A percentile compares a stretch with the other conserved stretches of the same genome.
Evolutionary conservation across 73 alveolate genomes (phyloP).

Genomic region (Blepharisma japonicum): DNA sequence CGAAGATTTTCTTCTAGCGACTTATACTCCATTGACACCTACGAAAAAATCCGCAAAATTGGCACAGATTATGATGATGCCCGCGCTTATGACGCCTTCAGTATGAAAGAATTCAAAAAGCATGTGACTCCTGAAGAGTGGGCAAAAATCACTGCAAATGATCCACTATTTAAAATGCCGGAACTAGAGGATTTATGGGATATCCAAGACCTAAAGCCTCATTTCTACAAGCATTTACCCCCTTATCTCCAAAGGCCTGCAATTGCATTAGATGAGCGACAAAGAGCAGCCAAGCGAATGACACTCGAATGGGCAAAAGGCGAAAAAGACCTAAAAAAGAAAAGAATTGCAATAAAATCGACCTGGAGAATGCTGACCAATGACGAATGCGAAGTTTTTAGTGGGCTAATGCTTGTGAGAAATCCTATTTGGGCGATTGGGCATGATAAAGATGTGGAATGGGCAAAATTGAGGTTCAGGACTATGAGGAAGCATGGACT

Average conservation of each 20-base stretch:
- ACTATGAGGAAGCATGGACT: neutral
- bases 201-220: neutral
- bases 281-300: constrained; percentile 29
- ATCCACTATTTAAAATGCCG: constrained; percentile 2
- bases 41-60: no score
- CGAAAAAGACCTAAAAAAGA: neutral
- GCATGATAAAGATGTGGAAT: neutral
- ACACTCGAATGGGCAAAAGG: constrained; percentile 4
- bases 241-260: constrained; percentile 24
- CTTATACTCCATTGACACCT: no score
- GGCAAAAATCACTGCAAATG: constrained; percentile 16
- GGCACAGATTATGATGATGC: constrained; percentile 4
- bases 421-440: neutral
- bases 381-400: neutral
- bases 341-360: neutral
- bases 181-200: constrained; percentile 5
- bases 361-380: neutral
- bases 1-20: no score
- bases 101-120: constrained; percentile 7
- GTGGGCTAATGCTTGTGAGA: constrained; percentile 25
- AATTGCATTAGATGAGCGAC: neutral
- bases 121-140: constrained; percentile 8
- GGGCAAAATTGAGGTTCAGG: neutral
- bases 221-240: constrained; percentile 4
- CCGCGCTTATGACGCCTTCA: neutral